These are phyloP conservation scores for Fusarium aywerte DNA, from an alignment of 2,329 filamentous ascomycete genomes.

Conservation along the genomic window DNA sequence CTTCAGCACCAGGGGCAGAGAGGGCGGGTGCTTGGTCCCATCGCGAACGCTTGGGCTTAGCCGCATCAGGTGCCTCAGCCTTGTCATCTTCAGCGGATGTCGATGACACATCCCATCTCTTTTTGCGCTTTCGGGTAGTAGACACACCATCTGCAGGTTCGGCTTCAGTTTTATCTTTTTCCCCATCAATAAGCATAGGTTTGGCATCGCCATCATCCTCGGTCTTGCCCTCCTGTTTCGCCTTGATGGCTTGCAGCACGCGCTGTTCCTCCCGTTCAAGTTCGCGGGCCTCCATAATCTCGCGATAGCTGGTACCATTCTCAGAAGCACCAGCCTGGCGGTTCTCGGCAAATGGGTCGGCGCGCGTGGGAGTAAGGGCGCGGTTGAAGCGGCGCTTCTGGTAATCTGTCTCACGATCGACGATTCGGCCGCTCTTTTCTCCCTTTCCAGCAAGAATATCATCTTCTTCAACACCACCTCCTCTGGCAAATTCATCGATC, in stretches of 20 bases:
- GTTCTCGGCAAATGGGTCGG: slow-evolving; percentile 85
- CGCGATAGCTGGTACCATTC: slow-evolving; percentile 84
- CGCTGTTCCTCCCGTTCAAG: slow-evolving; percentile 93
- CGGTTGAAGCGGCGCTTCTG: slow-evolving; percentile 95
- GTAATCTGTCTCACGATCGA: slow-evolving; percentile 95
- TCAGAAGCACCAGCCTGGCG: slow-evolving; percentile 72
- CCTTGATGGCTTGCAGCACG: slow-evolving; percentile 81
- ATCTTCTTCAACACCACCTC: slow-evolving; percentile 87
- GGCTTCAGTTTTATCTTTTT: slow-evolving; percentile 79
- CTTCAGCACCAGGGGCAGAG: slow-evolving; percentile 64
- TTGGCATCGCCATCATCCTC: slow-evolving; percentile 74
- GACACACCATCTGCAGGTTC: slow-evolving; percentile 72
- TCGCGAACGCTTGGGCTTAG: slow-evolving; percentile 79
- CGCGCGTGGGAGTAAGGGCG: slow-evolving; percentile 83
- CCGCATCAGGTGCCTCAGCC: slow-evolving; percentile 61
- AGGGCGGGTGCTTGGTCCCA: slow-evolving; percentile 85
- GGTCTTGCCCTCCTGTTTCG: slow-evolving; percentile 69
- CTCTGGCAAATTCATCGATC: slow-evolving; percentile 92
- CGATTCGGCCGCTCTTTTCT: slow-evolving; percentile 90
- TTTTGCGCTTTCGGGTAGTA: slow-evolving; percentile 83
- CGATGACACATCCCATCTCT: slow-evolving; percentile 89
- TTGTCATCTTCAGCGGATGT: slow-evolving; percentile 64
- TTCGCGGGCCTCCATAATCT: slow-evolving; percentile 90
- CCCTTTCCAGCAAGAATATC: slow-evolving; percentile 84
- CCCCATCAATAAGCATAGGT: slow-evolving; percentile 77